phyloP scores from a whole-genome alignment of 1,284 basidiomycete genomes.

The Ceratobasidium sp. region DNA sequence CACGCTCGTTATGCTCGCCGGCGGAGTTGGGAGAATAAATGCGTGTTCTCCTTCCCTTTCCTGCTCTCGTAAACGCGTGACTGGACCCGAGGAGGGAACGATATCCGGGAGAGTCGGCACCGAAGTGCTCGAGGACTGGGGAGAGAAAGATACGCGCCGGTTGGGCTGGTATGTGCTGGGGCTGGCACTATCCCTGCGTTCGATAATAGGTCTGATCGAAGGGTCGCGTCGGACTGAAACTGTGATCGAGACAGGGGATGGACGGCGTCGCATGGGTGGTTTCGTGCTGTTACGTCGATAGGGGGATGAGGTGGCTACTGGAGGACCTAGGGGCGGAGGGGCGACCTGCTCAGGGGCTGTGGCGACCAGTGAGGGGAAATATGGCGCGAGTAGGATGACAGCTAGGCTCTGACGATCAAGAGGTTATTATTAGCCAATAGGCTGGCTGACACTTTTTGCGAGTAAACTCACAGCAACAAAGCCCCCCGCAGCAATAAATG shows the following conservation, averaged over 20 bases:
- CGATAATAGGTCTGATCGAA: slow-evolving; percentile 17
- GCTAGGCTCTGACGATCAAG: slow-evolving; percentile 28
- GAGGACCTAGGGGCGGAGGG: background rate
- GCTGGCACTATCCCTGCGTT: slow-evolving; percentile 13
- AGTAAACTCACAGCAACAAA: slow-evolving; percentile 22
- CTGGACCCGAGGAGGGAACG: background rate
- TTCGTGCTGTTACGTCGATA: background rate
- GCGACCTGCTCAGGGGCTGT: background rate
- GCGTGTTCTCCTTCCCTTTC: slow-evolving; percentile 2
- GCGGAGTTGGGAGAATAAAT: slow-evolving; percentile 34
- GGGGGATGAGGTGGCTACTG: slow-evolving; percentile 2
- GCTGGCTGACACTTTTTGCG: too few relatives aligned
- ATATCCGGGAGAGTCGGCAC: slow-evolving; percentile 19
- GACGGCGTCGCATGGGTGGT: background rate
- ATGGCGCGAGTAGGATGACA: slow-evolving; percentile 34
- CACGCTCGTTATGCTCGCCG: slow-evolving; percentile 35
- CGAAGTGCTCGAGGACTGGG: slow-evolving; percentile 30
- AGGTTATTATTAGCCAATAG: slow-evolving; percentile 29
- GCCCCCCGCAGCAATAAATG: slow-evolving; percentile 23
- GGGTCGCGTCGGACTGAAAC: slow-evolving; percentile 39
- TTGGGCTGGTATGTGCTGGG: slow-evolving; percentile 4
- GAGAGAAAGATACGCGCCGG: slow-evolving; percentile 35
- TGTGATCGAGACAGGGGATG: slow-evolving; percentile 2
- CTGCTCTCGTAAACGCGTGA: slow-evolving; percentile 5
- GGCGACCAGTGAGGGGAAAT: slow-evolving; percentile 32